A percentile compares a stretch with the other conserved stretches of the same genome.
Conservation (phyloP, 768 basidiomycete genomes). For the Chalciporus piperatus region DNA sequence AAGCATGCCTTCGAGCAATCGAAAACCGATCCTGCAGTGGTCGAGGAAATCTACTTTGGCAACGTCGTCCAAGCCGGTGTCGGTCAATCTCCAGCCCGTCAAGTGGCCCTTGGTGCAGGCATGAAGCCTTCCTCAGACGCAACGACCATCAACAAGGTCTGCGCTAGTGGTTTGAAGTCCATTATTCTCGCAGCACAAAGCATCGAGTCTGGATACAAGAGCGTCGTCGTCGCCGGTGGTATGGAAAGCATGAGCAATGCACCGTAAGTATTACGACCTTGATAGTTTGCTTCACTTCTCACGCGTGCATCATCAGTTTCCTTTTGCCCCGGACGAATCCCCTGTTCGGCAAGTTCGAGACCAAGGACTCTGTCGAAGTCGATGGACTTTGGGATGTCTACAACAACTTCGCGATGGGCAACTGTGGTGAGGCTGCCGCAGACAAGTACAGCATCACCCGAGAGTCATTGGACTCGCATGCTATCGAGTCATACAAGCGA, state of each 20-base stretch:
- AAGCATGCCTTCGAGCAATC: slow-evolving; percentile 86
- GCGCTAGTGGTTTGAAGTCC: slow-evolving; percentile 95
- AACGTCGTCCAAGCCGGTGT: slow-evolving; percentile 98
- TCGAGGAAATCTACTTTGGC: slow-evolving; percentile 97
- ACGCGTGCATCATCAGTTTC: slow-evolving; percentile 48
- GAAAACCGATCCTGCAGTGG: slow-evolving; percentile 71
- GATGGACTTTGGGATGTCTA: slow-evolving; percentile 98
- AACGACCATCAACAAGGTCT: slow-evolving; percentile 99
- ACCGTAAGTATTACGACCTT: slow-evolving; percentile 61
- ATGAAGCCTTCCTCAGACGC: slow-evolving; percentile 85
- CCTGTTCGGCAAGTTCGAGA: slow-evolving; percentile 82
- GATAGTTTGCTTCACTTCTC: slow-evolving; percentile 2
- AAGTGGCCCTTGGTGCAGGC: slow-evolving; percentile 92
- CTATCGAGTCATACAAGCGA: slow-evolving; percentile 92
- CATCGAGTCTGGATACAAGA: slow-evolving; percentile 83
- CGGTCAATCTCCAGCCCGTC: slow-evolving; percentile 97
- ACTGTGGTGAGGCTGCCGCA: slow-evolving; percentile 88
- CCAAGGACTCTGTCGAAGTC: slow-evolving; percentile 82
- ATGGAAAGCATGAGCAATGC: slow-evolving; percentile 99
- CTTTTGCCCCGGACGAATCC: slow-evolving; percentile 79
- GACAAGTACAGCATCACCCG: slow-evolving; percentile 80
- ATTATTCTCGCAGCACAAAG: slow-evolving; percentile 92
- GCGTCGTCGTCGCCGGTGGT: slow-evolving; percentile 89
- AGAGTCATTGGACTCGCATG: slow-evolving; percentile 85
- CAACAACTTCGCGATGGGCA: slow-evolving; percentile 98